Conservation (phyloP, 1,139 yeast species). For the Suhomyces guaymorum region DNA sequence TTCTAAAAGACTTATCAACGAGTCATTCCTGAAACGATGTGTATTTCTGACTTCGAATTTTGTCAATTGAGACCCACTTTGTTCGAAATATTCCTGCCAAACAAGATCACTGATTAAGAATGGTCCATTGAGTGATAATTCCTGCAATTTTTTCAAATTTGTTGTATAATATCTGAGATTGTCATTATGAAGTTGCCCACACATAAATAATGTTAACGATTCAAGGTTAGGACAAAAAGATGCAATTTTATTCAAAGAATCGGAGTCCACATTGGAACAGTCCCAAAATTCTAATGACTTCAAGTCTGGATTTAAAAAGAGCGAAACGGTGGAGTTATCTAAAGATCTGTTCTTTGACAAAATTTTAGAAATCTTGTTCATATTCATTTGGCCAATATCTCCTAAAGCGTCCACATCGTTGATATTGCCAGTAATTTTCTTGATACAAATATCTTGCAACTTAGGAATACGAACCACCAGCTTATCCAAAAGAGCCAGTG, state of each 20-base stretch:
- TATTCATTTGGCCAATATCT: constrained; percentile 65
- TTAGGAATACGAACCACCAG: constrained; percentile 63
- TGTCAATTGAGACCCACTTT: constrained; percentile 29
- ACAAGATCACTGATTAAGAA: constrained; percentile 71
- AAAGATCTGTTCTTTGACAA: constrained; percentile 79
- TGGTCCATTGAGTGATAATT: constrained; percentile 77
- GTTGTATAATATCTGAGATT: constrained; percentile 62
- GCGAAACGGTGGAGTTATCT: constrained; percentile 64
- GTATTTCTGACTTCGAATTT: constrained; percentile 72
- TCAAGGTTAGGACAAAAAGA: constrained; percentile 77
- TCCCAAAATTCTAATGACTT: constrained; percentile 79
- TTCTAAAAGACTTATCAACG: constrained; percentile 62
- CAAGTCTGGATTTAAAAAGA: constrained; percentile 67
- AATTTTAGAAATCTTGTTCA: constrained; percentile 69
- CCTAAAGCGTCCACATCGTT: constrained; percentile 77
- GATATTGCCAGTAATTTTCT: constrained; percentile 68
- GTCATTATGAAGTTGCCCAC: constrained; percentile 87
- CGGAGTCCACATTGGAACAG: constrained; percentile 75
- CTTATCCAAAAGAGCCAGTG: constrained; percentile 79
- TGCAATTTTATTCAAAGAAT: constrained; percentile 68
- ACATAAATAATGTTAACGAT: constrained; percentile 74
- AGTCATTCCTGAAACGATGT: constrained; percentile 73
- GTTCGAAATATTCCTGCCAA: constrained; percentile 75
- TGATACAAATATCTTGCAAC: constrained; percentile 80
- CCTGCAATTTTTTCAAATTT: constrained; percentile 54